Base-by-base conservation (phyloP, 108 stramenopile genomes). In the Cyclotella sp. region DNA sequence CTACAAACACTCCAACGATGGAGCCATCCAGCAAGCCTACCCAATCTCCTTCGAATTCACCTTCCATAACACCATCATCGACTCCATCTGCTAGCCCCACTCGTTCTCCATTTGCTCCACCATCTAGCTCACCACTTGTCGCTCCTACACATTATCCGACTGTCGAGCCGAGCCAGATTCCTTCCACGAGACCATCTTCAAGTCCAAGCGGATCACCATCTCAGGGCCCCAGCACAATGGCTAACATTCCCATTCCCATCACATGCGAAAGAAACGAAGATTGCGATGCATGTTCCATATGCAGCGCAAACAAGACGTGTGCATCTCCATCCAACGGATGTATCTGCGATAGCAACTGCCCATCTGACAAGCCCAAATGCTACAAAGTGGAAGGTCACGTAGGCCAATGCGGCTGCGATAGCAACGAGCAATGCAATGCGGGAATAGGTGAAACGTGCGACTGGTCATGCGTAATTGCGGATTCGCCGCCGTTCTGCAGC, bases 371-470 rank as follows among this genome's bases (percentile, higher is more conserved):
- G 34, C 60, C 60, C 4, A 61, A 39, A 61, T 61, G 60, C 12
- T 61, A 39, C 34, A 2, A 61, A 39, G 15, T 34, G 15, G 60
- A 4, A 5, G 30, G 30, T 2, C 0, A 4, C 0, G 7, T 61
- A 1, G 60, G 60, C 7, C 60, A 61, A 14, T 61, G 60, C n/a
- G 60, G 60, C 12, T 61, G 60, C n/a, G 60, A 61, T 15, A 61
- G 60, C n/a, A 30, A 61, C 30, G 60, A 61, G 12, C 60, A 61
- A 16, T 61, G 60, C 34, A 61, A 14, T 15, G 6, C 34, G 34
- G 29, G 29, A 61, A 21, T n/a, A 2, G 60, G 60, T 39, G 60
- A 61, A 39, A 61, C 60, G 2, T 61, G 60, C 34, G 60, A 61
- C 34, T 34, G 2, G 30, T 61, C 60, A 5, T 61, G 60, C 34